Base-by-base conservation (phyloP, 495 filamentous ascomycete genomes). In the Elasticomyces elasticus region DNA sequence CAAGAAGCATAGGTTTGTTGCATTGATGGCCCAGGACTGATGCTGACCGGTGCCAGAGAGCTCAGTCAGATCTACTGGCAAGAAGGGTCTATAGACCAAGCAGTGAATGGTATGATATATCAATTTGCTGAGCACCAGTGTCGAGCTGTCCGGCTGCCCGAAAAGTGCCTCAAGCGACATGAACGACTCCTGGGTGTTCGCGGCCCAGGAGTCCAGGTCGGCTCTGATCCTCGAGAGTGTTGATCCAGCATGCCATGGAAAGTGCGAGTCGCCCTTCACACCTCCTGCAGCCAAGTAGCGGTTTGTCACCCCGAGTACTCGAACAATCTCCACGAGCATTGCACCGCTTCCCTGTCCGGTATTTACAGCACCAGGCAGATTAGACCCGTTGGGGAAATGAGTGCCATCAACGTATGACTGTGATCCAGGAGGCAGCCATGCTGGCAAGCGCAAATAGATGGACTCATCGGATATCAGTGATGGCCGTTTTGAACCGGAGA, bases 11-110 rank as follows among this genome's bases (percentile, higher is more conserved):
- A 89, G 76, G 54, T 89, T 88, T 0, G 86, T 90, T 0, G 86
- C 84, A 61, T 89, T 86, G 48, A 90, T 90, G 66, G 91, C 87
- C 87, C 87, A 94, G 30, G 85, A 88, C 64, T 90, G 86, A 58
- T 94, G 86, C 62, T 91, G 87, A 0, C 86, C 84, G 0, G 79
- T 82, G 19, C 84, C 85, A 31, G 84, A 77, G 7, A 91, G 74
- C 59, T 91, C 86, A 20, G 82, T 77, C 9, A 91, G 73, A 68
- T 90, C 85, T 37, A 94, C 84, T 1, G 87, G 87, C 13, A 94
- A 73, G 63, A 91, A 94, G 0, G 86, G 86, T 12, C 87, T 79
- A 64, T 90, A 94, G 17, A 94, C 80, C 20, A 94, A 72, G 59
- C 86, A 90, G 64, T 90, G 86, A 33, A 90, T 81, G 22, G 90